A percentile compares a stretch with the other conserved stretches of the same genome.
These are phyloP conservation scores for Picea glauca DNA, from an alignment of 75 land plant species.

Conservation along the genomic window DNA sequence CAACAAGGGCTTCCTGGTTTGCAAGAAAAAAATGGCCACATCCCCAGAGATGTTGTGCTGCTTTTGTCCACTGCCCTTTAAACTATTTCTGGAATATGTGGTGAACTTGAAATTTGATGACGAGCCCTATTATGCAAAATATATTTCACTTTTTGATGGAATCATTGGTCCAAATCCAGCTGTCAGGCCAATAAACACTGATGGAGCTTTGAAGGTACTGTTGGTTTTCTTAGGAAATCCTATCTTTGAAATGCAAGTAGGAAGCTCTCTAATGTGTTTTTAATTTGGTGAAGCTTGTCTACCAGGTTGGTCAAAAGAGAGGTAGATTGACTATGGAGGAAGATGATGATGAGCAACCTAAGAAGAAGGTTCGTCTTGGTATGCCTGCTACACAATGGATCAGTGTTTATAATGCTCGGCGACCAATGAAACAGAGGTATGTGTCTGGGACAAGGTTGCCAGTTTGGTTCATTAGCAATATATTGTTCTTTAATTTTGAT, in stretches of 20 bases:
- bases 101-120: slow-evolving; percentile 98
- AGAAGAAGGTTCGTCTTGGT: slow-evolving; percentile 76
- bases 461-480: background rate
- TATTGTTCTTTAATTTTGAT: background rate
- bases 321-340: slow-evolving; percentile 52
- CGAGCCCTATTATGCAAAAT: slow-evolving; percentile 85
- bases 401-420: slow-evolving; percentile 75
- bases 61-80: slow-evolving; percentile 82
- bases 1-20: slow-evolving; percentile 73
- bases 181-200: slow-evolving; percentile 82
- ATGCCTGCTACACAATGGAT: slow-evolving; percentile 95
- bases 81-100: slow-evolving; percentile 87
- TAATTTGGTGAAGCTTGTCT: slow-evolving; percentile 26
- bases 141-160: slow-evolving; percentile 82
- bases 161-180: slow-evolving; percentile 85
- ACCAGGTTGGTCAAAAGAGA: slow-evolving; percentile 90
- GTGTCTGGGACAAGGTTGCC: background rate
- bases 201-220: slow-evolving; percentile 89
- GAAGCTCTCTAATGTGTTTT: background rate
- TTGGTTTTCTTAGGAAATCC: background rate
- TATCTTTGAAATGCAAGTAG: background rate
- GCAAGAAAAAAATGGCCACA: slow-evolving; percentile 96
- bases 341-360: slow-evolving; percentile 76
- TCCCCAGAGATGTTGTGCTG: slow-evolving; percentile 90
- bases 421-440: slow-evolving; percentile 87